These are phyloP conservation scores for Paraphaeosphaeria sporulosa DNA, from an alignment of 2,329 filamentous ascomycete species.

Conservation along the genomic window DNA sequence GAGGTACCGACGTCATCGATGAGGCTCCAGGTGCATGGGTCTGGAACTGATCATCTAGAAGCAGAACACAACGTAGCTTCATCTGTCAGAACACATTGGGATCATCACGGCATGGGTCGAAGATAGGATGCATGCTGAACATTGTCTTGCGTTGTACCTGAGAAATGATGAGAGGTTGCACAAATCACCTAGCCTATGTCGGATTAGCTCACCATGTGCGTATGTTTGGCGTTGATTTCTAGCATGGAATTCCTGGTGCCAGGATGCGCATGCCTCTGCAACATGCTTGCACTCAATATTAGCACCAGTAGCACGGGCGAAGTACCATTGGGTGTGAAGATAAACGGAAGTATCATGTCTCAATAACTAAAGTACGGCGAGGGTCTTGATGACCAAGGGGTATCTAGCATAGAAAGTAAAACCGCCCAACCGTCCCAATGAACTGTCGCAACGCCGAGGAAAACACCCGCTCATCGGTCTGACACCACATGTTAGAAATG, in stretches of 20 bases:
- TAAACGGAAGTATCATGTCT: background rate
- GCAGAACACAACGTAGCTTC: background rate
- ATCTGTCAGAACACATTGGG: too few species aligned
- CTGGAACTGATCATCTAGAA: slow-evolving; percentile 3
- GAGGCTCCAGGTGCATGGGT: background rate
- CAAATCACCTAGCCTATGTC: background rate
- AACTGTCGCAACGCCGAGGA: slow-evolving; percentile 1
- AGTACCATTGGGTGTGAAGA: background rate
- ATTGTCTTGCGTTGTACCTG: background rate
- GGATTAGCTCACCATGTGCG: background rate
- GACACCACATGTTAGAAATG: slow-evolving; percentile 22
- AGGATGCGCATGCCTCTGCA: background rate
- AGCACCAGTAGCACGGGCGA: background rate
- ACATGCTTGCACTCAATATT: background rate
- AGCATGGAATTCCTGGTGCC: background rate
- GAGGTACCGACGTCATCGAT: slow-evolving; percentile 4
- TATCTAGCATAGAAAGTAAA: slow-evolving; percentile 9
- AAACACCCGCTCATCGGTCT: background rate
- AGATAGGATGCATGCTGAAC: background rate
- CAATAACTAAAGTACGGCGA: background rate
- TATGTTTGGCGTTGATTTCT: background rate
- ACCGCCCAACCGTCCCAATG: background rate
- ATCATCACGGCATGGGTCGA: background rate
- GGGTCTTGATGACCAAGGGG: slow-evolving; percentile 3
- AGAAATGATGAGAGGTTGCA: background rate